Evolutionary conservation across 2,329 filamentous ascomycete species (phyloP).

Genomic region (Onygenales sp.): DNA sequence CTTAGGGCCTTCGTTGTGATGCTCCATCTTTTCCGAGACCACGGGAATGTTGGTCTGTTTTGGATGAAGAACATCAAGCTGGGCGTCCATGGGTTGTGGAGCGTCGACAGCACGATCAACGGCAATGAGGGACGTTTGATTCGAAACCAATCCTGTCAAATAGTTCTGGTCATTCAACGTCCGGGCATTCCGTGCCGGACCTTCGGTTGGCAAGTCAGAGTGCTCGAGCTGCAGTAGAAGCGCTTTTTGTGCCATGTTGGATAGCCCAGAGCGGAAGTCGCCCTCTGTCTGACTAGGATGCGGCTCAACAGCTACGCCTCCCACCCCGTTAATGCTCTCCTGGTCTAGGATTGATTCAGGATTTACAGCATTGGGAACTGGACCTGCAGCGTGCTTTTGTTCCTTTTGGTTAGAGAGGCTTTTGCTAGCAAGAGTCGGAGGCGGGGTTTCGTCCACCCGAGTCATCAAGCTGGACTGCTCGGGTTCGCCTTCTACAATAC

Average conservation of each 20-base stretch:
- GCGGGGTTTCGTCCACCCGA: neutral
- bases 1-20: neutral
- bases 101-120: neutral
- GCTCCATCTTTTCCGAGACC: neutral
- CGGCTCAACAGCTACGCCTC: neutral
- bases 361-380: neutral
- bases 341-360: neutral
- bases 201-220: neutral
- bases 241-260: conserved; percentile 6
- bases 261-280: neutral
- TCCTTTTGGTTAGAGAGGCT: neutral
- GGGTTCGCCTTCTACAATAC: neutral
- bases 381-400: neutral
- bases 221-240: conserved; percentile 5
- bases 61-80: neutral
- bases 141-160: neutral
- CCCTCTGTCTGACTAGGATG: conserved; percentile 1
- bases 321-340: neutral
- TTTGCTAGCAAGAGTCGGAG: neutral
- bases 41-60: neutral
- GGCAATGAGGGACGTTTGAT: neutral
- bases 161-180: neutral
- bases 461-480: neutral
- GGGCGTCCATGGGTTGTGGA: neutral
- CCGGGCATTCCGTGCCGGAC: neutral